Percentiles rank a stretch among this genome's conserved stretches.
These are phyloP conservation scores for Mariannaea elegans DNA, from an alignment of 2,329 filamentous ascomycete genomes.

Conservation along the genomic window DNA sequence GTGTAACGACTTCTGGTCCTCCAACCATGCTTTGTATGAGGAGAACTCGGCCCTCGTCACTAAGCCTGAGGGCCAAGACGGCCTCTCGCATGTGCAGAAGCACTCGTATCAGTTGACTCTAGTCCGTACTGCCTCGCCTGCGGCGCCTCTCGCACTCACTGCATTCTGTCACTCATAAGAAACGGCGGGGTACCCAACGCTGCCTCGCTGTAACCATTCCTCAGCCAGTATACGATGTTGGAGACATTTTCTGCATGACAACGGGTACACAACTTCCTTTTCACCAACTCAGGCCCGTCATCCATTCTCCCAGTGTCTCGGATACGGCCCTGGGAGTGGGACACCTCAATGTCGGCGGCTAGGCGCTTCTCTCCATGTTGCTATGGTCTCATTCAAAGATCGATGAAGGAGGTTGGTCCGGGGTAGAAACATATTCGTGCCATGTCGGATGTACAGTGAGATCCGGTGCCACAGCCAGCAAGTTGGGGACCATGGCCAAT, in stretches of 20 bases:
- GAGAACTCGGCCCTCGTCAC: background rate
- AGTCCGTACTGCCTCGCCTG: background rate
- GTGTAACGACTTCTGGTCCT: conserved; percentile 9
- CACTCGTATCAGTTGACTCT: background rate
- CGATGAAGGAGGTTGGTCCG: background rate
- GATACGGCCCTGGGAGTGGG: conserved; percentile 2
- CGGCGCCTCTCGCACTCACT: background rate
- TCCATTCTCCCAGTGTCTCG: conserved; percentile 14
- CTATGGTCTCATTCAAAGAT: background rate
- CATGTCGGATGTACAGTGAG: conserved; percentile 9
- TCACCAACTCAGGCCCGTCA: background rate
- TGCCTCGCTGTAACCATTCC: background rate
- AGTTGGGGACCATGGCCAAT: conserved; percentile 15
- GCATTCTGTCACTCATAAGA: background rate
- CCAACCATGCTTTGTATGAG: background rate
- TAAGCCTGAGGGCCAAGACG: conserved; percentile 9
- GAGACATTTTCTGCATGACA: background rate
- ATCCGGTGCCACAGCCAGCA: conserved; percentile 12
- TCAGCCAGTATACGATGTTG: background rate
- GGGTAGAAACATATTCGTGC: background rate
- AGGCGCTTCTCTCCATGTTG: background rate
- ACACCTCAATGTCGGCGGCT: conserved; percentile 4
- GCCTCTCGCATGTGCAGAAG: conserved; percentile 8
- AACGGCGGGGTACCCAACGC: background rate
- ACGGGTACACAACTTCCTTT: background rate